Base-by-base conservation (phyloP, 768 basidiomycete species). In the Pleurotus pulmonarius region DNA sequence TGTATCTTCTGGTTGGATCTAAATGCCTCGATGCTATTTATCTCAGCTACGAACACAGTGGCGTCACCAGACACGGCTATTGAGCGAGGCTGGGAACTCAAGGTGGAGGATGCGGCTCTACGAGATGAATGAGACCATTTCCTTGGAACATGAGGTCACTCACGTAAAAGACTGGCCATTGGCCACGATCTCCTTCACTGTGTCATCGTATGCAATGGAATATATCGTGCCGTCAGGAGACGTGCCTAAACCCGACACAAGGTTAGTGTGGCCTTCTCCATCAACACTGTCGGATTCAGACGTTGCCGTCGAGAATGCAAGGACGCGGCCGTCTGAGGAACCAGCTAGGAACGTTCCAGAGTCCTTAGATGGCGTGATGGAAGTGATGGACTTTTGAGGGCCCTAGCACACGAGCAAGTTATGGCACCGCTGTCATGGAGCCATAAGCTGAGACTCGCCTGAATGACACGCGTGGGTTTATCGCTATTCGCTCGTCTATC, bases 141-240 rank as follows among this genome's bases (percentile, higher is more conserved):
- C 9, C 29, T 8, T 29, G 29, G 29, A 16, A n/a, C 8, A 56
- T 46, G 40, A 55, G 20, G 20, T n/a, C 37, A 76, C 82, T 56
- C 57, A 88, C 81, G 75, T 69, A 67, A 83, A 87, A 58, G 66
- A 69, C 18, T 70, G 70, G 16, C 71, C 72, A 40, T 65, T 62
- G 22, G 68, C 61, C 9, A 78, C 78, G 44, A 93, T 82, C 64
- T 92, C 90, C 45, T 86, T 77, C 3, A 93, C 73, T 29, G 68
- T 75, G 65, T 97, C 95, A 59, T 97, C 95, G 64, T 83, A 94
- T 11, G 90, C 94, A 13, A 83, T 72, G 18, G 88, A 88, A 63
- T 82, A 87, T 1, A 88, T 74, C 53, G 64, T 72, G 15, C 79
- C 83, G 24, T 81, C 83, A 0, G 71, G 62, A 8, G 75, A 73